A percentile compares a stretch with the other conserved stretches of the same genome.
These are phyloP conservation scores for Hyaloperonospora brassicae DNA, from an alignment of 352 stramenopile species.

Conservation along the genomic window DNA sequence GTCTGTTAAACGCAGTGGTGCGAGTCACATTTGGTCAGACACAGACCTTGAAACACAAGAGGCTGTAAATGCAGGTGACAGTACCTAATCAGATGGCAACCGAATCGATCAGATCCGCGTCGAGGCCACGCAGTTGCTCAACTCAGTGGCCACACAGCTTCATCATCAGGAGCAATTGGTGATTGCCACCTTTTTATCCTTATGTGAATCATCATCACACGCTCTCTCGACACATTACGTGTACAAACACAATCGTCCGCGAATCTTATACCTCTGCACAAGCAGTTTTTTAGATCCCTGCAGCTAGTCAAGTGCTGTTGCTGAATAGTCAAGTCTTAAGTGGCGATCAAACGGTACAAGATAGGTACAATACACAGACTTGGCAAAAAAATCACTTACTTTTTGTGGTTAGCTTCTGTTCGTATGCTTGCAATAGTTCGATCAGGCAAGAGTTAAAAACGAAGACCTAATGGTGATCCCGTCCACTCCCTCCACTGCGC, in stretches of 20 bases:
- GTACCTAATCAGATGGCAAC: too few species aligned
- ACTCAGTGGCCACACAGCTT: slow-evolving; percentile 34
- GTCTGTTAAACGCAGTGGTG: too few species aligned
- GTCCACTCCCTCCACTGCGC: slow-evolving; percentile 25
- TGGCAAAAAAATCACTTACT: not conserved
- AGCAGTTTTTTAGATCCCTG: not conserved
- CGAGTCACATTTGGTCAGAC: too few species aligned
- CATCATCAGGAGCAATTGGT: slow-evolving; percentile 39
- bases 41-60: too few species aligned
- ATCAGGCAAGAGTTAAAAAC: slow-evolving; percentile 55
- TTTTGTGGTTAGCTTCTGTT: not conserved
- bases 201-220: too few species aligned
- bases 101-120: slow-evolving; percentile 21
- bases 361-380: not conserved
- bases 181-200: too few species aligned
- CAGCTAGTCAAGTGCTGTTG: not conserved
- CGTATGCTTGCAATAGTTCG: slow-evolving; percentile 36
- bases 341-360: too few species aligned
- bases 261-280: not conserved
- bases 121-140: slow-evolving; percentile 27
- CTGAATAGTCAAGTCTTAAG: too few species aligned
- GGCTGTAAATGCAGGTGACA: too few species aligned
- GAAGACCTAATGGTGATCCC: slow-evolving; percentile 70
- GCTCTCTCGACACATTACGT: too few species aligned
- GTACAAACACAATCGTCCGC: not conserved